Evolutionary conservation across 441 rosid genomes (phyloP).

Genomic region (Biscutella auriculata): DNA sequence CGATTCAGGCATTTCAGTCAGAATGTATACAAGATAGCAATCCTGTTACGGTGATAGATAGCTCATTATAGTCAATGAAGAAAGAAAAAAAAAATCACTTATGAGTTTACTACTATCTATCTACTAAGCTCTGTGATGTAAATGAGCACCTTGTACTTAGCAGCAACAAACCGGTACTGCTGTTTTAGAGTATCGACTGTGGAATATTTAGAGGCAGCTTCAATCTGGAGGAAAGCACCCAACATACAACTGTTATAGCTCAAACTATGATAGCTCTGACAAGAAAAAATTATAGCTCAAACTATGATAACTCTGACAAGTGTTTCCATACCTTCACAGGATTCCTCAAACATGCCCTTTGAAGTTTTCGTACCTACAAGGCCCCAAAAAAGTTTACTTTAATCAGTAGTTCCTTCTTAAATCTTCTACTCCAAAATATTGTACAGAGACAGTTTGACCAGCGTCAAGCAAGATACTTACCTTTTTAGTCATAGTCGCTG

Average conservation of each 20-base stretch:
- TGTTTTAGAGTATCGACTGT: conserved; percentile 89
- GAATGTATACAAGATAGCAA: conserved; percentile 84
- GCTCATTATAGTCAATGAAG: background rate
- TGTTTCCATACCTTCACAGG: conserved; percentile 78
- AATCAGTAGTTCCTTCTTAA: conserved; percentile 1
- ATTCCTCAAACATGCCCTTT: conserved; percentile 81
- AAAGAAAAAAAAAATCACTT: background rate
- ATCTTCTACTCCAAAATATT: background rate
- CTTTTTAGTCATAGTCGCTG: conserved; percentile 98
- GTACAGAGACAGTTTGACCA: background rate
- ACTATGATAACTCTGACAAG: too few species aligned
- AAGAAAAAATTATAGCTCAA: too few species aligned
- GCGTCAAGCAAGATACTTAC: conserved; percentile 20
- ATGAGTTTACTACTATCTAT: background rate
- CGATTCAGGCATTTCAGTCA: conserved; percentile 60
- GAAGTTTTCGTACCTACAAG: conserved; percentile 74
- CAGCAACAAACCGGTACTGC: conserved; percentile 62
- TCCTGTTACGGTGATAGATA: conserved; percentile 39
- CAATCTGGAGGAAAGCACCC: conserved; percentile 42
- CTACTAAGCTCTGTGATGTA: background rate
- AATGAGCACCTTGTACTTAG: conserved; percentile 60
- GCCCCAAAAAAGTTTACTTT: conserved; percentile 11
- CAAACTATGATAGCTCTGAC: background rate
- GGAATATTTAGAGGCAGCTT: conserved; percentile 84
- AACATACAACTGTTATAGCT: conserved; percentile 1